Evolutionary conservation across 164 flowering plant genomes (phyloP).

Genomic region (Berberis vulgaris): DNA sequence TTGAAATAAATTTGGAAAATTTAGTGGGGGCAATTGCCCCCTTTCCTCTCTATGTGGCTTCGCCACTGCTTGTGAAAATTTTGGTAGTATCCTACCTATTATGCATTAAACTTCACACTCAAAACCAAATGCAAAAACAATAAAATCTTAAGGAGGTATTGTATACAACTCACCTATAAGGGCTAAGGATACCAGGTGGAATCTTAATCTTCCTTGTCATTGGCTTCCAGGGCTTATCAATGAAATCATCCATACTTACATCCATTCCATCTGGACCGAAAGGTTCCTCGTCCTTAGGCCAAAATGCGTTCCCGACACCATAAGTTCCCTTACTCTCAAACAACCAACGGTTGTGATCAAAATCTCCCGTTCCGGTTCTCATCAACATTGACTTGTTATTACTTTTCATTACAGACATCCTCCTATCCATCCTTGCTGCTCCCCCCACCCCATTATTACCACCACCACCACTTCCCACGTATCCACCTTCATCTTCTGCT

Average conservation of each 20-base stretch:
- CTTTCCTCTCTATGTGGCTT: too few species aligned
- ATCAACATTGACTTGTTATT: not conserved
- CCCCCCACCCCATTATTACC: not conserved
- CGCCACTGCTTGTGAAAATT: too few species aligned
- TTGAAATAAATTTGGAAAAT: too few species aligned
- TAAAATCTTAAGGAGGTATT: not conserved
- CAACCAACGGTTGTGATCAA: slow-evolving; percentile 7
- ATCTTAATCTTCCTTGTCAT: not conserved
- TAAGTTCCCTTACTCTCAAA: slow-evolving; percentile 1
- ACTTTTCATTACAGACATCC: not conserved
- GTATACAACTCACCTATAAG: not conserved
- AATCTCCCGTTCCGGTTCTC: slow-evolving; percentile 2
- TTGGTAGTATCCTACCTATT: too few species aligned
- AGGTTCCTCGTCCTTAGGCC: not conserved
- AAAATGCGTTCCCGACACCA: slow-evolving; percentile 3
- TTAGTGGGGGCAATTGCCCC: too few species aligned
- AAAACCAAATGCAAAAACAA: too few species aligned
- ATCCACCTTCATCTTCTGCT: not conserved
- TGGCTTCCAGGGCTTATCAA: slow-evolving; percentile 6
- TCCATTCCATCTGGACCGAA: not conserved
- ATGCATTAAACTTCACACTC: too few species aligned
- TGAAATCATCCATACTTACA: slow-evolving; percentile 1
- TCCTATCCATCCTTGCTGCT: not conserved
- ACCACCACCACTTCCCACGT: not conserved
- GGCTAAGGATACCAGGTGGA: slow-evolving; percentile 5